Evolutionary conservation across 331 rosid genomes (phyloP).

Genomic region (Dryas integrifolia): DNA sequence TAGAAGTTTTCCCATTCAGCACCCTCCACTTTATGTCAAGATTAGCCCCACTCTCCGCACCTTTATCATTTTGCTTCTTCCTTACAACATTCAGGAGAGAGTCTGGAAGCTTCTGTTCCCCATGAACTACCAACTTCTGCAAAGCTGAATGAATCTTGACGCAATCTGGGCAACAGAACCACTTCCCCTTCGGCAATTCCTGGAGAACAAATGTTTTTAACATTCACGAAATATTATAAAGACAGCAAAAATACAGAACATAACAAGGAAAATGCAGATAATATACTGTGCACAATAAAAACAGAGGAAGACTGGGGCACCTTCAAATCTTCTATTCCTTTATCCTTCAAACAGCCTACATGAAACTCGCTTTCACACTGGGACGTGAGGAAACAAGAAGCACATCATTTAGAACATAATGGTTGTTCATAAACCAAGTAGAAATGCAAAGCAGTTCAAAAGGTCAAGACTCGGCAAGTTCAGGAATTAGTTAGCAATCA

Average conservation of each 20-base stretch:
- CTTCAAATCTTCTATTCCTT: slow-evolving; percentile 53
- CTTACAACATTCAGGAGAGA: slow-evolving; percentile 40
- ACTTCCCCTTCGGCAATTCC: slow-evolving; percentile 69
- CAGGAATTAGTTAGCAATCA: not conserved
- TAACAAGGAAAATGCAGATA: not conserved
- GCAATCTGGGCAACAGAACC: slow-evolving; percentile 73
- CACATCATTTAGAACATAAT: not conserved
- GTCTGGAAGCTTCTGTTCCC: slow-evolving; percentile 51
- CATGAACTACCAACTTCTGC: slow-evolving; percentile 47
- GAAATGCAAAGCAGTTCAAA: not conserved
- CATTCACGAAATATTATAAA: slow-evolving; percentile 1
- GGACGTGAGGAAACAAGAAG: slow-evolving; percentile 4
- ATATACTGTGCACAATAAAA: not conserved
- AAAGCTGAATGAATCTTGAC: slow-evolving; percentile 38
- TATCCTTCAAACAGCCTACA: slow-evolving; percentile 72
- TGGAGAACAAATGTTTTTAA: slow-evolving; percentile 26
- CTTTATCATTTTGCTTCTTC: slow-evolving; percentile 47
- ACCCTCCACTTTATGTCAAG: slow-evolving; percentile 74
- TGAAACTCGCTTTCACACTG: slow-evolving; percentile 87
- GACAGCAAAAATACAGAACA: not conserved
- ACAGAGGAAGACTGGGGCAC: slow-evolving; percentile 29
- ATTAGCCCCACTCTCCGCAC: slow-evolving; percentile 21
- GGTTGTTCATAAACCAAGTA: not conserved
- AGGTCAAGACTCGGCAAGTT: slow-evolving; percentile 12
- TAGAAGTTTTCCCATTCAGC: slow-evolving; percentile 50